These are phyloP conservation scores for Podospora pseudoanserina DNA, from an alignment of 495 filamentous ascomycete genomes.

Conservation along the genomic window DNA sequence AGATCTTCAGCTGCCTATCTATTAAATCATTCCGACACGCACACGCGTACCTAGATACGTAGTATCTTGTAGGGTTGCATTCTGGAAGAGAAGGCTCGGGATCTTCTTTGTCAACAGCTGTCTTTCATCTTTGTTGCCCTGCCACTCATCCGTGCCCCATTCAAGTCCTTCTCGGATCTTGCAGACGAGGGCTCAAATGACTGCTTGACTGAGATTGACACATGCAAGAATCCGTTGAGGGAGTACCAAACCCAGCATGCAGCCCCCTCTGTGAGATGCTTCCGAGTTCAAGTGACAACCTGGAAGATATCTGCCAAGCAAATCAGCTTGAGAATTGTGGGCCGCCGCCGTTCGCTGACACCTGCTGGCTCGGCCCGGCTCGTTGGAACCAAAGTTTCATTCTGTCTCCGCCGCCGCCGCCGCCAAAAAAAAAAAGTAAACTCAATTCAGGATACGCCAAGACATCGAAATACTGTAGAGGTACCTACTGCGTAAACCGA, in stretches of 20 bases:
- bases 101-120: neutral
- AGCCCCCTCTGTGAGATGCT: neutral
- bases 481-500: too few relatives aligned
- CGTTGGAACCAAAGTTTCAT: neutral
- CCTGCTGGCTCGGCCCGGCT: neutral
- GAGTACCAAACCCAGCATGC: neutral
- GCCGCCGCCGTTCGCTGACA: neutral
- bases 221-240: conserved; percentile 3
- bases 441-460: neutral
- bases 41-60: neutral
- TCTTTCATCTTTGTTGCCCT: neutral
- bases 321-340: neutral
- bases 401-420: neutral
- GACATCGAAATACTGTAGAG: neutral
- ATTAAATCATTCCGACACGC: neutral
- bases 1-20: neutral
- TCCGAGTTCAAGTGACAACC: neutral
- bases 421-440: neutral
- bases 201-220: neutral
- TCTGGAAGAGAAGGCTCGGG: neutral
- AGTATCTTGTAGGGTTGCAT: neutral
- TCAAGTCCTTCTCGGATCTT: neutral
- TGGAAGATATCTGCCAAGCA: neutral
- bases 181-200: neutral
- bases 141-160: neutral